These are phyloP conservation scores for Kurtzmaniella natalensis DNA, from an alignment of 1,139 yeast genomes.

Conservation along the genomic window DNA sequence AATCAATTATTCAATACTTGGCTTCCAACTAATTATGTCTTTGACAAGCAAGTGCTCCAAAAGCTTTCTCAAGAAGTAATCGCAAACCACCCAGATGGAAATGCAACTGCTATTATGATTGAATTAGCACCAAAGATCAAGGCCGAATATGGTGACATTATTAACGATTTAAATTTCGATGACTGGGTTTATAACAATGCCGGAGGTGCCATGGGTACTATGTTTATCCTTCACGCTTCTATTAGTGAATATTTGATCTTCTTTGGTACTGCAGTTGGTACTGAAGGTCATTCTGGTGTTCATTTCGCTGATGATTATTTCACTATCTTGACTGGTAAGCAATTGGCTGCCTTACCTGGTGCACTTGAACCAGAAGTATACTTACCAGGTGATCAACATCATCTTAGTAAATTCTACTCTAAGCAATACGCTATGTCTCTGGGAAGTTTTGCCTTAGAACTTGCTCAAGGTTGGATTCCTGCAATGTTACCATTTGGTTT, in stretches of 20 bases:
- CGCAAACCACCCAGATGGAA: conserved; percentile 51
- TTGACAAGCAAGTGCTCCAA: conserved; percentile 48
- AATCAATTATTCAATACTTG: conserved; percentile 51
- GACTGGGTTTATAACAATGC: conserved; percentile 98
- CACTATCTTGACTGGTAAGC: conserved; percentile 78
- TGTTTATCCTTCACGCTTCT: conserved; percentile 96
- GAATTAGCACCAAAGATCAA: conserved; percentile 59
- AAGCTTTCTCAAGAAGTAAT: conserved; percentile 48
- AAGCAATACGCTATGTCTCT: conserved; percentile 86
- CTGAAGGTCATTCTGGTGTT: conserved; percentile 94
- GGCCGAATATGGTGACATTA: conserved; percentile 55
- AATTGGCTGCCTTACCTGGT: conserved; percentile 65
- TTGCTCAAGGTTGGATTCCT: conserved; percentile 99
- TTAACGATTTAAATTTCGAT: conserved; percentile 65
- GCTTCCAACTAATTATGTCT: conserved; percentile 66
- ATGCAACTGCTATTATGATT: conserved; percentile 56
- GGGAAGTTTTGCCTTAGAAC: conserved; percentile 82
- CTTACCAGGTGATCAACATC: conserved; percentile 80
- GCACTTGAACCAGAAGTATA: conserved; percentile 62
- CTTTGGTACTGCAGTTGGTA: conserved; percentile 86
- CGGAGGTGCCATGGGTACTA: conserved; percentile 98
- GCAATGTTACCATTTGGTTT: conserved; percentile 97
- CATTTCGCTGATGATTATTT: conserved; percentile 97
- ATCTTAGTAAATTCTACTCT: conserved; percentile 62
- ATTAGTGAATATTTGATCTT: conserved; percentile 85